Evolutionary conservation across 2,329 filamentous ascomycete species (phyloP).

Genomic region (Epichloe glyceriae): DNA sequence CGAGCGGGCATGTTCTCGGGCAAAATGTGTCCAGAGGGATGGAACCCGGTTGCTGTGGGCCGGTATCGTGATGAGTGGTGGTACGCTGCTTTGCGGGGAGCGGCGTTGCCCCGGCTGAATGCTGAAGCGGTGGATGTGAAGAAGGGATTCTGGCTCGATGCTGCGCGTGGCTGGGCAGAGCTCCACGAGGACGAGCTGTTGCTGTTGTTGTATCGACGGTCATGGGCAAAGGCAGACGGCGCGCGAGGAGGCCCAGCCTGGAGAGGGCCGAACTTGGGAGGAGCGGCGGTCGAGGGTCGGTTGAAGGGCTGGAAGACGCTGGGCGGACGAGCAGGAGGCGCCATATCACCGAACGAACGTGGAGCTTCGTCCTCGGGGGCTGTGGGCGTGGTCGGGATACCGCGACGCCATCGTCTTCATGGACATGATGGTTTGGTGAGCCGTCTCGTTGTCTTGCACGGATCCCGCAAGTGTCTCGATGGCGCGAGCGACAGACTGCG

Average conservation of each 20-base stretch:
- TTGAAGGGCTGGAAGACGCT: slow-evolving; percentile 14
- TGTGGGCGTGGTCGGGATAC: neutral
- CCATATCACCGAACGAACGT: neutral
- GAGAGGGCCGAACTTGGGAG: slow-evolving; percentile 20
- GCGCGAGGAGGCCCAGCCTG: slow-evolving; percentile 17
- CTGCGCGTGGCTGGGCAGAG: slow-evolving; percentile 9
- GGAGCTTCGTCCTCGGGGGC: neutral
- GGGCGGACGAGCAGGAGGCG: slow-evolving; percentile 10
- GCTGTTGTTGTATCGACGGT: slow-evolving; percentile 10
- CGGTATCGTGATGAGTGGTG: slow-evolving; percentile 14
- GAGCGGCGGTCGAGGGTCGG: slow-evolving; percentile 10
- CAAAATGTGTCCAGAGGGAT: slow-evolving; percentile 8
- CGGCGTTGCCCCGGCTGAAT: slow-evolving; percentile 3
- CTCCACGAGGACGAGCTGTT: slow-evolving; percentile 9
- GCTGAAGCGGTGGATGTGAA: slow-evolving; percentile 4
- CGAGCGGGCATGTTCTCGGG: neutral
- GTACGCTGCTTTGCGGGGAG: neutral
- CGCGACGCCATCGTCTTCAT: slow-evolving; percentile 8
- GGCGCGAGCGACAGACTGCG: slow-evolving; percentile 18
- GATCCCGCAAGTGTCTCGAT: slow-evolving; percentile 20
- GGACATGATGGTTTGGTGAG: slow-evolving; percentile 16
- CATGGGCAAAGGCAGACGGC: slow-evolving; percentile 13
- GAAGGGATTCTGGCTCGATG: slow-evolving; percentile 1
- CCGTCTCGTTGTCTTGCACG: slow-evolving; percentile 14
- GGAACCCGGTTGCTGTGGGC: slow-evolving; percentile 21